Evolutionary conservation across 2,329 filamentous ascomycete genomes (phyloP).

Genomic region (Alternaria triticina): DNA sequence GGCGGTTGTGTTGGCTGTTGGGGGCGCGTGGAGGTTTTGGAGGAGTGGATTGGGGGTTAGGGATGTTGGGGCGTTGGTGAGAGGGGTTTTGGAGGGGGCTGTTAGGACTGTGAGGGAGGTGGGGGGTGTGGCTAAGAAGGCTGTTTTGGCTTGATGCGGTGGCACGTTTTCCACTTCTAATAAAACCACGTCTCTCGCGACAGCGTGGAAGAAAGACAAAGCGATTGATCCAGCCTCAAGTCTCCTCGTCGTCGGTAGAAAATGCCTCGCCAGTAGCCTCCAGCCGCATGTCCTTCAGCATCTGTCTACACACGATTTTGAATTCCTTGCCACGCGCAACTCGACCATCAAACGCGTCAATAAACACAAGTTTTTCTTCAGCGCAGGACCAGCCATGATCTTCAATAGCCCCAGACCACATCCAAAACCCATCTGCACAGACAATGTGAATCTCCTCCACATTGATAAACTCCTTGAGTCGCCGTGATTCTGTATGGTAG

Average conservation of each 20-base stretch:
- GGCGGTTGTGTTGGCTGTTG: slow-evolving; percentile 23
- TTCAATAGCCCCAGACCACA: background rate
- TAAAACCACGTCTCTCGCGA: fast-evolving
- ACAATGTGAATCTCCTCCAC: slow-evolving; percentile 10
- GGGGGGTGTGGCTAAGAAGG: slow-evolving; percentile 6
- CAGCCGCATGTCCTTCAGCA: background rate
- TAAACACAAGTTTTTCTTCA: slow-evolving; percentile 7
- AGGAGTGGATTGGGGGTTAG: slow-evolving; percentile 29
- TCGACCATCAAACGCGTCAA: slow-evolving; percentile 11
- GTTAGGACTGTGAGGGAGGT: slow-evolving; percentile 13
- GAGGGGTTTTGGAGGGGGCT: slow-evolving; percentile 13
- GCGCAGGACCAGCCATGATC: slow-evolving; percentile 4
- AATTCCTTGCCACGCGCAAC: slow-evolving; percentile 9
- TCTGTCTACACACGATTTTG: slow-evolving; percentile 10
- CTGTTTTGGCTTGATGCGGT: background rate
- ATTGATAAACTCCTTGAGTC: background rate
- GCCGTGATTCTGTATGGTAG: too few species aligned
- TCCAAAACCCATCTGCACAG: slow-evolving; percentile 9
- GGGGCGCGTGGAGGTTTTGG: slow-evolving; percentile 33
- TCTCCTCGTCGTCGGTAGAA: background rate
- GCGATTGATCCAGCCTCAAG: background rate
- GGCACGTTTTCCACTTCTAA: background rate
- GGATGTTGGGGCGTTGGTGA: slow-evolving; percentile 25
- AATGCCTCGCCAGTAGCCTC: background rate
- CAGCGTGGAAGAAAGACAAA: background rate